Percentiles rank a stretch among this genome's conserved stretches.
Evolutionary conservation across 1,139 yeast species (phyloP).

Genomic region (Saccharomyces hybrid): DNA sequence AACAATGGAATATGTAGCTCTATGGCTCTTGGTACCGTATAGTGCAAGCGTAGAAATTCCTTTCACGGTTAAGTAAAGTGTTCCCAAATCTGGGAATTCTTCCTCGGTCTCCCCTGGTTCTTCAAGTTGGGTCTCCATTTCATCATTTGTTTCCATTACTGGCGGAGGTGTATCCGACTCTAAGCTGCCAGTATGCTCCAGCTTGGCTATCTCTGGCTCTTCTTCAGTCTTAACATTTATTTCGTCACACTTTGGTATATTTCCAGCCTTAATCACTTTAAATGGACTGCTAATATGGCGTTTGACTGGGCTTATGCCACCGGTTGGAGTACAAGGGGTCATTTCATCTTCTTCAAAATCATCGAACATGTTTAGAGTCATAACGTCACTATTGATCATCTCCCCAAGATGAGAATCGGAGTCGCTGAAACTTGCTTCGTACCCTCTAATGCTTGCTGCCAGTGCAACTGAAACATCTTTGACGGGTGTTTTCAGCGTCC

Average conservation of each 20-base stretch:
- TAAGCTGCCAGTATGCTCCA: neutral
- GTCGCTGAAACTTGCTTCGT: constrained; percentile 1
- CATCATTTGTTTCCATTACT: neutral
- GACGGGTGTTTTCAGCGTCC: constrained; percentile 9
- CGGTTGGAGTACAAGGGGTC: neutral
- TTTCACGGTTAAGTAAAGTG: constrained; percentile 60
- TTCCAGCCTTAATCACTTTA: constrained; percentile 13
- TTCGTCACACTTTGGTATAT: neutral
- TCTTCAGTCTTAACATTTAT: neutral
- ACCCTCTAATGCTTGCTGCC: constrained; percentile 11
- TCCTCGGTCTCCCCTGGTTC: constrained; percentile 1
- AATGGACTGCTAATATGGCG: constrained; percentile 24
- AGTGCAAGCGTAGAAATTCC: constrained; percentile 51
- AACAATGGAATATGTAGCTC: constrained; percentile 61
- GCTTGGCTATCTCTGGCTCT: neutral
- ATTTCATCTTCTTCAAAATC: neutral
- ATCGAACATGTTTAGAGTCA: neutral
- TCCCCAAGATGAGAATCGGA: neutral
- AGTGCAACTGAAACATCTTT: constrained; percentile 9
- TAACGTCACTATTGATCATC: neutral
- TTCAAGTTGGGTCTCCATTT: neutral
- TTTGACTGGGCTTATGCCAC: constrained; percentile 6
- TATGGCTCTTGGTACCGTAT: constrained; percentile 47
- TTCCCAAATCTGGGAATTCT: constrained; percentile 49
- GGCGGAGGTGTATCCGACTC: neutral